phyloP scores from a whole-genome alignment of 768 basidiomycete species.

The Podaxis carcinomalis region DNA sequence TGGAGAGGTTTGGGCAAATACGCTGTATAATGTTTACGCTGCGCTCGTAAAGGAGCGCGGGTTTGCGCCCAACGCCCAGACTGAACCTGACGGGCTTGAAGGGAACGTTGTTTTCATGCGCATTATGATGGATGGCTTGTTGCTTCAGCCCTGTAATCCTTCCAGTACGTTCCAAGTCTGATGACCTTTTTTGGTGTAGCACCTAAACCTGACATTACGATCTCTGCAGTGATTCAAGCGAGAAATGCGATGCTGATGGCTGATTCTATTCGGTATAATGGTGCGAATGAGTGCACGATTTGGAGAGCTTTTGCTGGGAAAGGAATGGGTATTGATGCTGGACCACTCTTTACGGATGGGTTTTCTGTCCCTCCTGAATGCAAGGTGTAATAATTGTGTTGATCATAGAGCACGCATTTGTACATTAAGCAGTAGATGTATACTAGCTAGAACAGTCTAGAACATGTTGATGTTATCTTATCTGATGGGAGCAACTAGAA shows the following conservation, averaged over 20 bases:
- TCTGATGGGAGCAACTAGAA: neutral
- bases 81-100: conserved; percentile 32
- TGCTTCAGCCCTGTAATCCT: conserved; percentile 46
- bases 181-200: neutral
- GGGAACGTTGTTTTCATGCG: conserved; percentile 53
- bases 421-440: too few species aligned
- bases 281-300: conserved; percentile 4
- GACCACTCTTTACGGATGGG: conserved; percentile 19
- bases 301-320: conserved; percentile 45
- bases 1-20: conserved; percentile 55
- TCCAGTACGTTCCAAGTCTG: conserved; percentile 31
- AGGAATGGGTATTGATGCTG: conserved; percentile 38
- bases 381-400: neutral
- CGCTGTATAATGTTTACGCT: conserved; percentile 40
- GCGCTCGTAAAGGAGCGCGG: conserved; percentile 32
- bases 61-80: conserved; percentile 31
- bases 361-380: conserved; percentile 21
- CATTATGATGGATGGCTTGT: conserved; percentile 47
- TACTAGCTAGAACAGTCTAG: too few species aligned
- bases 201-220: neutral
- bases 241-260: conserved; percentile 8
- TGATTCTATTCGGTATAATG: neutral
- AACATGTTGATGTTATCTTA: conserved; percentile 3
- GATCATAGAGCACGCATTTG: too few species aligned
- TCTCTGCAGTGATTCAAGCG: neutral